These are phyloP conservation scores for Dipteronia dyeriana DNA, from an alignment of 345 rosid species.

Conservation along the genomic window DNA sequence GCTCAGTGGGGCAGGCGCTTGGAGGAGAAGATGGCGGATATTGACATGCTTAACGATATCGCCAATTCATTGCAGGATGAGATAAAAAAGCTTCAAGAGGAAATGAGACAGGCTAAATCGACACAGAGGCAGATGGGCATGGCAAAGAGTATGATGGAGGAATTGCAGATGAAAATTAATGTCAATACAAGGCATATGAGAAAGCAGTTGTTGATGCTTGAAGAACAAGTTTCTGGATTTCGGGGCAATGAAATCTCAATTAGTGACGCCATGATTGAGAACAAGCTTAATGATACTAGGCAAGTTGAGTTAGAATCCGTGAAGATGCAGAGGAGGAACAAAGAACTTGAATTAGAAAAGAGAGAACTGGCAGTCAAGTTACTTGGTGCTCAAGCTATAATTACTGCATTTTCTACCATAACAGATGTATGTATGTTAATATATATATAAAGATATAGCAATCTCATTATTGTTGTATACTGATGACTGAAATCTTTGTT, in stretches of 20 bases:
- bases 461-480: background rate
- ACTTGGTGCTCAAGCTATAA: conserved; percentile 25
- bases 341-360: conserved; percentile 40
- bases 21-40: conserved; percentile 25
- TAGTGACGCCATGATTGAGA: conserved; percentile 1
- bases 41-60: conserved; percentile 19
- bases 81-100: conserved; percentile 25
- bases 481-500: conserved; percentile 5
- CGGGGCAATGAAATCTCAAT: background rate
- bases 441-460: background rate
- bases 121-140: conserved; percentile 22
- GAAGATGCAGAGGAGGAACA: conserved; percentile 33
- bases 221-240: conserved; percentile 29
- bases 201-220: conserved; percentile 22
- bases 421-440: conserved; percentile 23
- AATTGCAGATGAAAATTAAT: conserved; percentile 27
- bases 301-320: conserved; percentile 20
- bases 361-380: conserved; percentile 34
- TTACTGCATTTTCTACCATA: conserved; percentile 24
- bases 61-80: conserved; percentile 23
- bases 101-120: conserved; percentile 16
- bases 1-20: conserved; percentile 20
- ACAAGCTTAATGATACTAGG: conserved; percentile 21
- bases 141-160: conserved; percentile 21
- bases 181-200: conserved; percentile 12